Percentiles rank a stretch among this genome's conserved stretches.
Evolutionary conservation across 805 yeast genomes (phyloP).

Genomic region (Starmerella asiatica): DNA sequence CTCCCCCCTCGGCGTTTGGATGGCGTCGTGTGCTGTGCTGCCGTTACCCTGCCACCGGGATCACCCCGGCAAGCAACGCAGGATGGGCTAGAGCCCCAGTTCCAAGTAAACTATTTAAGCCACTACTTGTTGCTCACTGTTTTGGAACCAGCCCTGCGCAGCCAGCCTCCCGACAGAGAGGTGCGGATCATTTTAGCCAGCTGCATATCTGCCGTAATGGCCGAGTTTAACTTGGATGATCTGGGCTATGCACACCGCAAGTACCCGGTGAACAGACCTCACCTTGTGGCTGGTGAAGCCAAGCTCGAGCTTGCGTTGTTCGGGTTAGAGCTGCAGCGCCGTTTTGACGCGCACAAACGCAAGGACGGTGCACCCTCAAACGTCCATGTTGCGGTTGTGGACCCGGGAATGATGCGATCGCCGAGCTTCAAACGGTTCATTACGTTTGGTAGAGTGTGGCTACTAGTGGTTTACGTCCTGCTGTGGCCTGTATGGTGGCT

Average conservation of each 20-base stretch:
- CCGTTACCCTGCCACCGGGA: conserved; percentile 62
- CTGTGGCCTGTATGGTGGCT: conserved; percentile 76
- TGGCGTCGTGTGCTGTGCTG: conserved; percentile 80
- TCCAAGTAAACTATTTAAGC: conserved; percentile 68
- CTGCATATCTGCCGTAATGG: conserved; percentile 68
- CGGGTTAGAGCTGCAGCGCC: conserved; percentile 65
- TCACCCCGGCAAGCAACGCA: conserved; percentile 46
- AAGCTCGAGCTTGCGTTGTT: conserved; percentile 64
- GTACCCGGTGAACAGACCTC: conserved; percentile 52
- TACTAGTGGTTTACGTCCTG: conserved; percentile 47
- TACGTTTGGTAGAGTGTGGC: conserved; percentile 38
- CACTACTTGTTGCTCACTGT: conserved; percentile 71
- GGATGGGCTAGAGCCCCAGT: conserved; percentile 81
- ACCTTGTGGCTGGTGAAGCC: conserved; percentile 69
- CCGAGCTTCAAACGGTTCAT: conserved; percentile 80
- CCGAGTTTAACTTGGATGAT: conserved; percentile 46
- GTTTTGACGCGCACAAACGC: conserved; percentile 44
- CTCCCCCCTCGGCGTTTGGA: conserved; percentile 83
- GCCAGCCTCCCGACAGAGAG: conserved; percentile 91
- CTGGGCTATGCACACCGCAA: conserved; percentile 40
- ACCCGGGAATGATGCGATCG: conserved; percentile 87
- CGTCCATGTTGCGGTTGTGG: conserved; percentile 58
- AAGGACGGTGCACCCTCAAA: conserved; percentile 56
- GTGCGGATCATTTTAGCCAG: conserved; percentile 69
- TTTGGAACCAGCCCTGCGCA: conserved; percentile 67